Conservation (phyloP, 192 early-diverging fungal species). For the Gaertneriomyces sp. region DNA sequence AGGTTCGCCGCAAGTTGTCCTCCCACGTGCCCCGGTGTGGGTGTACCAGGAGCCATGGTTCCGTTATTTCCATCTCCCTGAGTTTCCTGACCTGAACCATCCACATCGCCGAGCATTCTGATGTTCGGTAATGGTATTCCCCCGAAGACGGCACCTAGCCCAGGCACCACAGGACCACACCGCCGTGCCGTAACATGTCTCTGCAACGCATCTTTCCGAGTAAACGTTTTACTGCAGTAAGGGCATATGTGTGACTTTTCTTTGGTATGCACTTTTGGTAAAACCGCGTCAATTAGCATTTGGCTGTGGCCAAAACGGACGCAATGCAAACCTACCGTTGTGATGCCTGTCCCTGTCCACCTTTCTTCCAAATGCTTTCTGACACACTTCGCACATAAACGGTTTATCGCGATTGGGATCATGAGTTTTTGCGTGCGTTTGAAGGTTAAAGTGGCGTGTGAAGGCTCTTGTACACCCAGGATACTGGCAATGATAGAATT, state of each 20-base stretch:
- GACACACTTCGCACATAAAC: constrained; percentile 54
- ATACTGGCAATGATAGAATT: constrained; percentile 50
- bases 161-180: constrained; percentile 20
- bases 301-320: neutral
- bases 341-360: constrained; percentile 21
- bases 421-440: constrained; percentile 63
- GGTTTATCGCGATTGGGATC: constrained; percentile 61
- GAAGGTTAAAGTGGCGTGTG: constrained; percentile 64
- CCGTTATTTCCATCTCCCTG: neutral
- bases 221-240: constrained; percentile 54
- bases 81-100: neutral
- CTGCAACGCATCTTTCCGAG: constrained; percentile 63
- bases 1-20: neutral
- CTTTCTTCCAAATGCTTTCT: constrained; percentile 59
- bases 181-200: constrained; percentile 45
- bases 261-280: constrained; percentile 54
- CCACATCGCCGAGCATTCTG: constrained; percentile 8
- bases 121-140: constrained; percentile 2
- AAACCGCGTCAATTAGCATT: constrained; percentile 59
- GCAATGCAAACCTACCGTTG: constrained; percentile 29
- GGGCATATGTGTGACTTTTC: constrained; percentile 57
- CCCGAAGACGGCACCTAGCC: constrained; percentile 6
- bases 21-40: neutral
- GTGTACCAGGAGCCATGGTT: neutral
- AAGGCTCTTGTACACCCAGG: constrained; percentile 56